Conservation (phyloP, 176 grass and related monocot genomes). For the Areca catechu region DNA sequence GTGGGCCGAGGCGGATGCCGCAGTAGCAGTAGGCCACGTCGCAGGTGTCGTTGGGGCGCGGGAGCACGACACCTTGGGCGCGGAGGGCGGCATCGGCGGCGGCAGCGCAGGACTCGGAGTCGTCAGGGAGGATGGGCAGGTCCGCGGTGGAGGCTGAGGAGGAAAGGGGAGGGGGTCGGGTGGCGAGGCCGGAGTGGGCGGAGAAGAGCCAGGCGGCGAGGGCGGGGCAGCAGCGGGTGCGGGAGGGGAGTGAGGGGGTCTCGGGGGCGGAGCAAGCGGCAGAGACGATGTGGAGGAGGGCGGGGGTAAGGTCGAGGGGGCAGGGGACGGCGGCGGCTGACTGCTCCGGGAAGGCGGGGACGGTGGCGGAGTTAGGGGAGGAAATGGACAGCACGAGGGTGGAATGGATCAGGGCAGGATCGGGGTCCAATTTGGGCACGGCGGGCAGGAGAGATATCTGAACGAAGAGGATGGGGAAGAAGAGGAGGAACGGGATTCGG, state of each 20-base stretch:
- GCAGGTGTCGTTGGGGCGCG: conserved; percentile 64
- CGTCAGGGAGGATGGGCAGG: conserved; percentile 56
- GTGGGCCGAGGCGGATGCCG: conserved; percentile 49
- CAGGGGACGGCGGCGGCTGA: conserved; percentile 54
- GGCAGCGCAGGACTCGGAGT: conserved; percentile 59
- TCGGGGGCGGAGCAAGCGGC: conserved; percentile 29
- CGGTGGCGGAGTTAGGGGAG: conserved; percentile 24
- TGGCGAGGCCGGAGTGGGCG: conserved; percentile 56
- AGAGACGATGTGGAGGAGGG: conserved; percentile 49
- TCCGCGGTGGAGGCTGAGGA: conserved; percentile 12
- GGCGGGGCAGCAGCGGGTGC: conserved; percentile 62
- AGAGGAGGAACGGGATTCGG: conserved; percentile 25
- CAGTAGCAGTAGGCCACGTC: conserved; percentile 80
- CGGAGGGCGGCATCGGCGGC: conserved; percentile 50
- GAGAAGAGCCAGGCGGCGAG: conserved; percentile 82
- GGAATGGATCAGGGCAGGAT: conserved; percentile 1
- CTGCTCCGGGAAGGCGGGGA: conserved; percentile 98
- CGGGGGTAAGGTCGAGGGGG: conserved; percentile 43
- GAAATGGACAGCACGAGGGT: conserved; percentile 19
- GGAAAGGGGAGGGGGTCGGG: not conserved
- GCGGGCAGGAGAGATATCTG: conserved; percentile 3
- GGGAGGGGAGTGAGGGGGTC: conserved; percentile 20
- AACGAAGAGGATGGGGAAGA: not conserved
- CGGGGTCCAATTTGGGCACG: not conserved
- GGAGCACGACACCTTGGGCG: conserved; percentile 30